Evolutionary conservation across 2,329 filamentous ascomycete genomes (phyloP).

Genomic region (Fusarium albosuccineum): DNA sequence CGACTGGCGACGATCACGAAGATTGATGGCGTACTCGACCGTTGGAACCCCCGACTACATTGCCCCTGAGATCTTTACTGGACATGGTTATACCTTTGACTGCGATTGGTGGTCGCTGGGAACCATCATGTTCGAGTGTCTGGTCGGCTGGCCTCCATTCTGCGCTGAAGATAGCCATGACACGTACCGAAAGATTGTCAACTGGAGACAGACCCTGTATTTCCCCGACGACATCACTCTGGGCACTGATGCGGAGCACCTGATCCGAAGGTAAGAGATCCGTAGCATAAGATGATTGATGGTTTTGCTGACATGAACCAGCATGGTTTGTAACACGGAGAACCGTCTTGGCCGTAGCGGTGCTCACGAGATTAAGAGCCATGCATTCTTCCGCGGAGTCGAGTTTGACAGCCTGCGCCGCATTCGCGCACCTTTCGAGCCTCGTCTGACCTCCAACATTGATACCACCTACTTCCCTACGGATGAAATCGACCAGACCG

Average conservation of each 20-base stretch:
- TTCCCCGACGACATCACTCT: slow-evolving; percentile 96
- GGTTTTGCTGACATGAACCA: slow-evolving; percentile 53
- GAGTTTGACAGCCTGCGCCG: slow-evolving; percentile 93
- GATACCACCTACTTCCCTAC: slow-evolving; percentile 99
- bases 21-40: slow-evolving; percentile 97
- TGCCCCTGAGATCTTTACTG: slow-evolving; percentile 97
- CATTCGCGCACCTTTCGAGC: slow-evolving; percentile 96
- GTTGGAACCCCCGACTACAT: slow-evolving; percentile 99
- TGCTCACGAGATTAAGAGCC: slow-evolving; percentile 91
- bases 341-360: slow-evolving; percentile 90
- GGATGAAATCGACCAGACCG: slow-evolving; percentile 97
- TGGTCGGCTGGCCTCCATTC: slow-evolving; percentile 99
- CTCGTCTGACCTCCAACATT: slow-evolving; percentile 90
- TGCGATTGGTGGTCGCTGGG: slow-evolving; percentile 99
- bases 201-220: slow-evolving; percentile 95
- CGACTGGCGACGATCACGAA: slow-evolving; percentile 95
- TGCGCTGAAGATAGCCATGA: slow-evolving; percentile 98
- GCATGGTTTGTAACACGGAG: slow-evolving; percentile 93
- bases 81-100: slow-evolving; percentile 94
- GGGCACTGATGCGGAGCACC: slow-evolving; percentile 87
- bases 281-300: neutral
- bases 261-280: slow-evolving; percentile 85
- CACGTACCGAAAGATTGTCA: slow-evolving; percentile 99
- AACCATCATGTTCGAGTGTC: slow-evolving; percentile 99
- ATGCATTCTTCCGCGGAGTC: slow-evolving; percentile 96